Evolutionary conservation across 2,329 filamentous ascomycete species (phyloP).

Genomic region (Pseudonectria foliicola): DNA sequence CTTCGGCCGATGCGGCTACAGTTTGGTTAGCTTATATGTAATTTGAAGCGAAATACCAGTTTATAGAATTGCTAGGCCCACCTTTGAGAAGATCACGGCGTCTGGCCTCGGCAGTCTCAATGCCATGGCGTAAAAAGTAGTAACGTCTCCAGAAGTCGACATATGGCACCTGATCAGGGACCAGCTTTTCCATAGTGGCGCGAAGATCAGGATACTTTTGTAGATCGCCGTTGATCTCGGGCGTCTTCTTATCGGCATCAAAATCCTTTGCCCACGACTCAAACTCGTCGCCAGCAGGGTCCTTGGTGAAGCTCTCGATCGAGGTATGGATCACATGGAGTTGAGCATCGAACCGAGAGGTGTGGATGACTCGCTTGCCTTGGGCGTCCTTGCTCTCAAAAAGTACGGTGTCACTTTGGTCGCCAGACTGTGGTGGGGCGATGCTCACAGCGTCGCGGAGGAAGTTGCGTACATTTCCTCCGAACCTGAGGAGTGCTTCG

Average conservation of each 20-base stretch:
- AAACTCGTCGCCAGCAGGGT: slow-evolving; percentile 71
- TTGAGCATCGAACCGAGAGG: slow-evolving; percentile 90
- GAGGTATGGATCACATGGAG: slow-evolving; percentile 90
- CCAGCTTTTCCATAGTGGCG: slow-evolving; percentile 86
- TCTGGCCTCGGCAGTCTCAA: slow-evolving; percentile 87
- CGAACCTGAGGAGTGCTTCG: slow-evolving; percentile 87
- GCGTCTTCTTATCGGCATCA: slow-evolving; percentile 76
- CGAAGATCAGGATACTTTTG: slow-evolving; percentile 82
- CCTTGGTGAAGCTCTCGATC: slow-evolving; percentile 72
- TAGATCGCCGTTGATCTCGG: slow-evolving; percentile 72
- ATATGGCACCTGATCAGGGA: slow-evolving; percentile 90
- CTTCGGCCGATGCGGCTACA: slow-evolving; percentile 60
- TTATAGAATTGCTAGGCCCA: slow-evolving; percentile 35
- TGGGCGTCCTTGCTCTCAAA: slow-evolving; percentile 91
- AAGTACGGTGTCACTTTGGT: slow-evolving; percentile 56
- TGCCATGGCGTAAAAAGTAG: slow-evolving; percentile 86
- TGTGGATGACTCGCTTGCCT: slow-evolving; percentile 90
- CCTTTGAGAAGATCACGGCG: slow-evolving; percentile 86
- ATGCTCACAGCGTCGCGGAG: slow-evolving; percentile 85
- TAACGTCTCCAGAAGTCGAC: slow-evolving; percentile 88
- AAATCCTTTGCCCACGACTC: slow-evolving; percentile 66
- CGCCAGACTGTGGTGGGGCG: slow-evolving; percentile 58
- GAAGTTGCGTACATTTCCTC: slow-evolving; percentile 82
- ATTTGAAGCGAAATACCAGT: slow-evolving; percentile 11
- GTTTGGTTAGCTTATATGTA: not conserved